Base-by-base conservation (phyloP, 495 filamentous ascomycete genomes). In the Talaromyces liani region DNA sequence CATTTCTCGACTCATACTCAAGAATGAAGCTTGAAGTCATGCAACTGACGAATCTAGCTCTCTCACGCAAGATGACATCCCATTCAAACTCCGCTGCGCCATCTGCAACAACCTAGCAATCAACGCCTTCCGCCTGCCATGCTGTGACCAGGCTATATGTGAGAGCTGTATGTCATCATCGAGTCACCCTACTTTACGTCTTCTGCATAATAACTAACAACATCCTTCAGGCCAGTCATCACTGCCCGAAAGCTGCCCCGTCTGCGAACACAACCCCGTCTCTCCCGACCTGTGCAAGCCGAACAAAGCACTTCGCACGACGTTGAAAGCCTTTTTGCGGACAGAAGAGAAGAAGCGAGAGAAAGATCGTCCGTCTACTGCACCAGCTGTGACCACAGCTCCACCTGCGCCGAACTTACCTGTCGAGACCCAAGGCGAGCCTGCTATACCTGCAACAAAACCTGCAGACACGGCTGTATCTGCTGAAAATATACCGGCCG, bases 91-190 rank as follows among this genome's bases (percentile, higher is more conserved):
- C 59, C 86, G 92, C 71, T 99, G 94, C 77, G 92, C 91, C 45
- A 90, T 89, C 64, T 98, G 94, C 77, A 94, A 88, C 73, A 91
- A 90, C 71, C 81, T 98, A 47, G 92, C 91, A n/a, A 77, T 93
- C 64, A 93, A 97, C 70, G 91, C 93, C 2, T 95, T 92, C 68
- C 87, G 91, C 33, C 78, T 97, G 10, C 92, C 93, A 6, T 99
- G 94, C 74, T 99, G 94, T 74, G 93, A 97, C 70, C 92, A 96
- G 69, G 87, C 89, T 25, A 95, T 97, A 63, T 98, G 95, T 77
- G 90, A 93, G 70, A 84, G 78, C 62, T 98, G 94, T 97, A 78
- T 75, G 91, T 75, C 55, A 69, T 54, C 57, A 31, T 39, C 45
- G 51, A 39, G 14, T 60, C 14, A 36, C n/a, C 10, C 54, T 22